phyloP scores from a whole-genome alignment of 768 basidiomycete species.

The Auriculariales sp. region DNA sequence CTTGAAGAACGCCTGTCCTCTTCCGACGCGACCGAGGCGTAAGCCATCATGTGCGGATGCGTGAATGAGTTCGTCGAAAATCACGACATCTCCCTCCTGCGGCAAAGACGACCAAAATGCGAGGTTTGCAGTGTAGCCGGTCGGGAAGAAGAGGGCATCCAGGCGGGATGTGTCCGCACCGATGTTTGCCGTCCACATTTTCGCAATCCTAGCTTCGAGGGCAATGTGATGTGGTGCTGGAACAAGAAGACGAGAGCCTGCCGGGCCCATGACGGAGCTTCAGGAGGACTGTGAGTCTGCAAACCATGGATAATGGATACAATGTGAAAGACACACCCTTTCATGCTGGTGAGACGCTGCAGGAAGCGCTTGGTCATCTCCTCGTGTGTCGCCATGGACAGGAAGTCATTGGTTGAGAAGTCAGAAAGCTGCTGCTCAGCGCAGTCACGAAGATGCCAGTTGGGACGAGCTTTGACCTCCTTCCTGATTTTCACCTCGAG shows the following conservation, averaged over 20 bases:
- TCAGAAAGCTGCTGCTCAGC: no score
- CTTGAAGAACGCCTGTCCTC: constrained; percentile 19
- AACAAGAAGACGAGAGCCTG: constrained; percentile 77
- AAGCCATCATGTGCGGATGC: constrained; percentile 87
- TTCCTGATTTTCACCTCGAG: no score
- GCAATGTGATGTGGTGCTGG: constrained; percentile 53
- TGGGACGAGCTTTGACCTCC: no score
- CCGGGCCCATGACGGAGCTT: constrained; percentile 56
- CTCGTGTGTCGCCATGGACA: no score
- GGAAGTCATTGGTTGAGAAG: no score
- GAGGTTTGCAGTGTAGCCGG: constrained; percentile 86
- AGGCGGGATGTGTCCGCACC: no score
- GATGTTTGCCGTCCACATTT: constrained; percentile 46
- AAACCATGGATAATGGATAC: no score
- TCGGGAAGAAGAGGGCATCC: constrained; percentile 78
- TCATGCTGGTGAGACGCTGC: no score
- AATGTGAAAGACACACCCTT: no score
- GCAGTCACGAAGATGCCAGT: no score
- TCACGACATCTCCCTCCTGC: constrained; percentile 56
- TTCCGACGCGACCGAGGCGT: constrained; percentile 41
- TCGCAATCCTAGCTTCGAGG: constrained; percentile 54
- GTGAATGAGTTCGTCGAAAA: constrained; percentile 82
- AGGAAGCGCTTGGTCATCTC: no score
- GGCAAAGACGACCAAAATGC: constrained; percentile 75
- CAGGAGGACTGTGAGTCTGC: no score